A percentile compares a stretch with the other conserved stretches of the same genome.
Conservation (phyloP, 1,284 basidiomycete species). For the Papiliotrema laurentii region DNA sequence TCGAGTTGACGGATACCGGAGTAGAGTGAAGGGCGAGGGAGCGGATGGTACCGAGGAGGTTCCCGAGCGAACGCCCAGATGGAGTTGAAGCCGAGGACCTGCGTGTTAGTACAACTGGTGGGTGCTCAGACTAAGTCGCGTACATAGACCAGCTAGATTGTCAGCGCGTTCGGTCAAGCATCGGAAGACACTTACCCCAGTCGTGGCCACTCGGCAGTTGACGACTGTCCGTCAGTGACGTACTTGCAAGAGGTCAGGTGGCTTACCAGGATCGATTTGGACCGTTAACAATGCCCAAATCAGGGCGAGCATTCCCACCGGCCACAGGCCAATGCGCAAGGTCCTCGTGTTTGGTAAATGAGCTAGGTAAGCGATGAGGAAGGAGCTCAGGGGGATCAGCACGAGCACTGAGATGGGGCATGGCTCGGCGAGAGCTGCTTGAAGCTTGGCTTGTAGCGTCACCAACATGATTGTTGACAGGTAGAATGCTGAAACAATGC, state of each 20-base stretch:
- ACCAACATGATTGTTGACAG: background rate
- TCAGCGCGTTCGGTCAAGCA: background rate
- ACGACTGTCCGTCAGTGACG: background rate
- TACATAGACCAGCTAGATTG: background rate
- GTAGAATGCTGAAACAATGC: no score
- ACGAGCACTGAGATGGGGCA: background rate
- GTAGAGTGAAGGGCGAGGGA: background rate
- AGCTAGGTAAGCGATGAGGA: slow-evolving; percentile 3
- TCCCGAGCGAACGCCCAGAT: background rate
- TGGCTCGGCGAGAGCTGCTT: background rate
- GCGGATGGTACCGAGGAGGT: background rate
- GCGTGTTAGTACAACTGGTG: background rate
- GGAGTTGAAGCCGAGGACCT: background rate
- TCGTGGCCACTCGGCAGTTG: background rate
- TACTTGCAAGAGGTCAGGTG: background rate
- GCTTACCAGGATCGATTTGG: background rate
- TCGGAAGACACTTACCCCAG: background rate
- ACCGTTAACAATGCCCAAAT: background rate
- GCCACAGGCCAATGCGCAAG: background rate
- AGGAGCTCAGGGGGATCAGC: background rate
- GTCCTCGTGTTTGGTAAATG: slow-evolving; percentile 3
- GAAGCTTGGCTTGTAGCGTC: background rate
- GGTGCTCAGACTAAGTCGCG: background rate
- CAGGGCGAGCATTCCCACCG: background rate
- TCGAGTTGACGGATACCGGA: background rate